Percentiles rank a stretch among this genome's conserved stretches.
These are phyloP conservation scores for Hibiscus tridactylites DNA, from an alignment of 345 rosid genomes.

Conservation along the genomic window DNA sequence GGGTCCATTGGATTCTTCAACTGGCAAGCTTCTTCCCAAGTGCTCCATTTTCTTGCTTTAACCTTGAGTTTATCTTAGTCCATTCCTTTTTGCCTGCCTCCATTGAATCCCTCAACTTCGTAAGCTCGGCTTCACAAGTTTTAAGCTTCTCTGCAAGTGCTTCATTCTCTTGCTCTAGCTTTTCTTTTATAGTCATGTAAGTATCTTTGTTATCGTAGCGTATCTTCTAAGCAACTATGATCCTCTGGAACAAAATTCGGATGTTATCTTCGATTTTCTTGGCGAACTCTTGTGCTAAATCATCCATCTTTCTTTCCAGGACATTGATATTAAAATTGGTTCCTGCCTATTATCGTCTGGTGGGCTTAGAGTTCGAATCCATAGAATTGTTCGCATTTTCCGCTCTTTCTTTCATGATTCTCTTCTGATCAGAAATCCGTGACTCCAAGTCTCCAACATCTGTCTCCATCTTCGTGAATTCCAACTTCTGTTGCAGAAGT, in stretches of 20 bases:
- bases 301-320: constrained; percentile 59
- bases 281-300: constrained; percentile 47
- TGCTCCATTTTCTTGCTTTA: neutral
- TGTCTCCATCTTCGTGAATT: constrained; percentile 24
- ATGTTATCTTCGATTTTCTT: constrained; percentile 62
- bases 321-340: constrained; percentile 25
- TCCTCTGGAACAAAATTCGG: constrained; percentile 48
- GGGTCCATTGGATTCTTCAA: neutral
- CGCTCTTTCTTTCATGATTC: constrained; percentile 26
- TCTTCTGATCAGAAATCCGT: constrained; percentile 30
- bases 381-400: constrained; percentile 20
- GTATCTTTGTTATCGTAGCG: constrained; percentile 49
- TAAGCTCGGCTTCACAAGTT: constrained; percentile 22
- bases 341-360: constrained; percentile 30
- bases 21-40: neutral
- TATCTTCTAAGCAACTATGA: constrained; percentile 62
- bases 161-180: constrained; percentile 29
- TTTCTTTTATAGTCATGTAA: constrained; percentile 28
- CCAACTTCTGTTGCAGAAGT: constrained; percentile 29
- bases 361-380: constrained; percentile 23
- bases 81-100: constrained; percentile 21
- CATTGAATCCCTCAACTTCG: constrained; percentile 24
- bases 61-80: constrained; percentile 22
- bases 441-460: constrained; percentile 13
- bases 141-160: constrained; percentile 16